phyloP scores from a whole-genome alignment of 1,139 yeast species.

The Magnusiomyces suaveolens region DNA sequence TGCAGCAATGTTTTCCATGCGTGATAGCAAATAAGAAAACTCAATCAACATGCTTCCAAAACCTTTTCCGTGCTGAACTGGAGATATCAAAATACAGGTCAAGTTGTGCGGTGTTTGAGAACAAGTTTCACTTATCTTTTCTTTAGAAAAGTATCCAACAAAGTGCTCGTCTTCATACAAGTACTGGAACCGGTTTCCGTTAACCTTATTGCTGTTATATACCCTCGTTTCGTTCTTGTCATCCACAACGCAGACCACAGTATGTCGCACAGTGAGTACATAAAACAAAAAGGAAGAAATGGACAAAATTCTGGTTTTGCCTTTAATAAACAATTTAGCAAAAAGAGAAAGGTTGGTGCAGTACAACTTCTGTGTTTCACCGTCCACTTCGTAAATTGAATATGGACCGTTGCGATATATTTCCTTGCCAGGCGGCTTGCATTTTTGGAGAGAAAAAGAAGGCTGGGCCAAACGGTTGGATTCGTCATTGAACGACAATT shows the following conservation, averaged over 20 bases:
- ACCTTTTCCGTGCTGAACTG: slow-evolving; percentile 80
- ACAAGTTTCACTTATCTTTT: slow-evolving; percentile 24
- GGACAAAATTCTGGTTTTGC: slow-evolving; percentile 85
- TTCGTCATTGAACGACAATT: neutral
- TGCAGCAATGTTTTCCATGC: slow-evolving; percentile 69
- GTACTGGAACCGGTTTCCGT: slow-evolving; percentile 69
- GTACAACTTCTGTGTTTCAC: slow-evolving; percentile 67
- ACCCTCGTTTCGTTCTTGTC: neutral
- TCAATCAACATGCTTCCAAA: slow-evolving; percentile 84
- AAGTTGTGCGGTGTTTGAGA: slow-evolving; percentile 57
- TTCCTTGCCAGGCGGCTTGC: slow-evolving; percentile 83
- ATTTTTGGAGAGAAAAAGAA: neutral
- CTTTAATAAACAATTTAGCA: slow-evolving; percentile 80
- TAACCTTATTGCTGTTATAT: slow-evolving; percentile 38
- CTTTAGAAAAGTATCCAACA: slow-evolving; percentile 92
- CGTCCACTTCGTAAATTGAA: slow-evolving; percentile 87
- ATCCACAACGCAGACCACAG: neutral
- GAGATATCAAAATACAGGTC: slow-evolving; percentile 83
- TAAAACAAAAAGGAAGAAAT: slow-evolving; percentile 93
- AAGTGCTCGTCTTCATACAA: slow-evolving; percentile 34
- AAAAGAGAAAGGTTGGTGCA: slow-evolving; percentile 84
- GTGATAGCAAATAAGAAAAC: slow-evolving; percentile 71
- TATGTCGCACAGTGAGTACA: slow-evolving; percentile 46
- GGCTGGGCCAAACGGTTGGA: no score
- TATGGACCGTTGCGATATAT: slow-evolving; percentile 56